Evolutionary conservation across 345 rosid genomes (phyloP), one percentile per base, ranked within the genome.

Genomic region (Linum usitatissimum): DNA sequence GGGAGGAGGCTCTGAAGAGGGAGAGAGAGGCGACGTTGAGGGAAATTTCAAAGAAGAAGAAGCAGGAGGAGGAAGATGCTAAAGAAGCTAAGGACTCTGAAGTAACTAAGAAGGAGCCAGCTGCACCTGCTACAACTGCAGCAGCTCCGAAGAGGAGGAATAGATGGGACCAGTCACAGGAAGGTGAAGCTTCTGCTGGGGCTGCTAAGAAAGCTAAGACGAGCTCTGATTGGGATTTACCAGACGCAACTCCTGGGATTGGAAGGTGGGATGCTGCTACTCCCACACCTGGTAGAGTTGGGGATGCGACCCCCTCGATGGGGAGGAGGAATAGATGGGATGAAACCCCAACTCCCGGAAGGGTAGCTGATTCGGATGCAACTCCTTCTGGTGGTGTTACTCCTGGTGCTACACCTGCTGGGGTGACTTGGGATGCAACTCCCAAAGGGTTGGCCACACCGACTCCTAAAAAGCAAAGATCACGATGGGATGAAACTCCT

Each of bases 401-500:
- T 6, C 97, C 96, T 0, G 96, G 99, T 23, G 96, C 97, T 3
- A 93, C 99, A 13, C 99, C 97, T 23, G 84, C 90, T 7, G 97
- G 99, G 53, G 85, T 84, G 73, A 76, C 95, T 58, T 90, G 99
- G 99, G 99, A 93, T 64, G 94, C 96, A 0, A 93, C 97, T 66
- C 97, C 2, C 68, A 82, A 75, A 31, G 99, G 99, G 14, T 75
- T 84, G 72, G 96, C 78, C 9, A 90, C 97, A 0, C 96, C 97
- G 0, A 93, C 99, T 0, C 99, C 97, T 0, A 93, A 93, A 67
- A 76, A 88, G 42, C 99, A 93, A 73, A 81, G 97, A 40, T 88
- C 99, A 2, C 83, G 99, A 65, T 93, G 99, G 99, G 99, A 93
- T 48, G 99, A 90, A 79, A 93, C 97, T 0, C 99, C 99, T 0